A percentile compares a stretch with the other conserved stretches of the same genome.
Evolutionary conservation across 2,329 filamentous ascomycete genomes (phyloP).

Genomic region (Annulohypoxylon truncatum): DNA sequence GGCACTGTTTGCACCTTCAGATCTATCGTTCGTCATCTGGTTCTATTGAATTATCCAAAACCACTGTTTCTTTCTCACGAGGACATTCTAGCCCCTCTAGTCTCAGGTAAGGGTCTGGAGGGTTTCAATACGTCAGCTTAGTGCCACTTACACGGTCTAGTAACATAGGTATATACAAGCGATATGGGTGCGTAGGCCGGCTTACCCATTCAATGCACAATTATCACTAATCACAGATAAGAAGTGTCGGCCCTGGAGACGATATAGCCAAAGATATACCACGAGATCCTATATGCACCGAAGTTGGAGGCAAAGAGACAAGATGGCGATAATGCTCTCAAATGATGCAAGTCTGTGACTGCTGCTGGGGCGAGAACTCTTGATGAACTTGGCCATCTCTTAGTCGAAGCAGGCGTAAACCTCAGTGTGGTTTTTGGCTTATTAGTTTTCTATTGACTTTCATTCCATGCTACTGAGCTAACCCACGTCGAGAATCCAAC

Average conservation of each 20-base stretch:
- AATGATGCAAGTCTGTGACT: conserved; percentile 54
- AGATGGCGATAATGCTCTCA: conserved; percentile 52
- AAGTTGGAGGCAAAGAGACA: conserved; percentile 54
- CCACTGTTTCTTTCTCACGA: conserved; percentile 57
- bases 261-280: conserved; percentile 54
- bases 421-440: conserved; percentile 56
- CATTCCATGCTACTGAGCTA: conserved; percentile 19
- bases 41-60: conserved; percentile 60
- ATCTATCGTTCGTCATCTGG: conserved; percentile 58
- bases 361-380: conserved; percentile 56
- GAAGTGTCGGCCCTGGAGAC: conserved; percentile 51
- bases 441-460: conserved; percentile 45
- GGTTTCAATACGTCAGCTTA: conserved; percentile 58
- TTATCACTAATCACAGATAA: conserved; percentile 54
- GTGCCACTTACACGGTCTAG: conserved; percentile 58
- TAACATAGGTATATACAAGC: conserved; percentile 56
- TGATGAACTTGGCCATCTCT: conserved; percentile 55
- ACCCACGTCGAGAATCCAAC: conserved; percentile 53
- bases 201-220: conserved; percentile 55
- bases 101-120: conserved; percentile 51
- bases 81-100: conserved; percentile 52
- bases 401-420: conserved; percentile 52
- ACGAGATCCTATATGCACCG: conserved; percentile 56
- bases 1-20: conserved; percentile 55
- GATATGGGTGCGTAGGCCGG: conserved; percentile 57